Evolutionary conservation across 2,329 filamentous ascomycete species (phyloP).

Genomic region (Westerdykella ornata): DNA sequence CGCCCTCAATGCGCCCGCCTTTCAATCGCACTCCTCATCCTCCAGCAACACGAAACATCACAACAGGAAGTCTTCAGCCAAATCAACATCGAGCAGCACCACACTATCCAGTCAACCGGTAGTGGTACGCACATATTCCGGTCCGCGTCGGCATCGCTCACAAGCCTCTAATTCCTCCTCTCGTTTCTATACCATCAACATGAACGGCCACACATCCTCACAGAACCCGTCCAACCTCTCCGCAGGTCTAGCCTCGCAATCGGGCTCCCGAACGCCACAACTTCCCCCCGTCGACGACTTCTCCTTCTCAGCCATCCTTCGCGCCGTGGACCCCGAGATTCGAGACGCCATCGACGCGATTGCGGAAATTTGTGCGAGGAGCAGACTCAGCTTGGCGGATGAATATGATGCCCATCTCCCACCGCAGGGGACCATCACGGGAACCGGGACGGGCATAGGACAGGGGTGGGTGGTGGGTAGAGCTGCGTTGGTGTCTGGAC

Average conservation of each 20-base stretch:
- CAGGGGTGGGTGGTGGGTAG: slow-evolving; percentile 26
- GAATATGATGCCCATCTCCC: slow-evolving; percentile 58
- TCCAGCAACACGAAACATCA: slow-evolving; percentile 14
- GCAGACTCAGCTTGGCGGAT: slow-evolving; percentile 55
- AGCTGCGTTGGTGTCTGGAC: slow-evolving; percentile 21
- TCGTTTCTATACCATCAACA: slow-evolving; percentile 18
- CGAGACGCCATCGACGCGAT: slow-evolving; percentile 54
- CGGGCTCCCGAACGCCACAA: slow-evolving; percentile 12
- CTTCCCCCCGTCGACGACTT: slow-evolving; percentile 48
- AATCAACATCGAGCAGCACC: slow-evolving; percentile 34
- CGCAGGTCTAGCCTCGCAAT: slow-evolving; percentile 20
- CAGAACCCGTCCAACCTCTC: slow-evolving; percentile 24
- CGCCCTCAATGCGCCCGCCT: slow-evolving; percentile 35
- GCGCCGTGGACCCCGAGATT: slow-evolving; percentile 54
- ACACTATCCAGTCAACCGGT: slow-evolving; percentile 41
- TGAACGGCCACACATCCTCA: slow-evolving; percentile 20
- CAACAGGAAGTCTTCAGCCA: slow-evolving; percentile 22
- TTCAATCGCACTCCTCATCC: slow-evolving; percentile 25
- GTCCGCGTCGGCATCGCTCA: slow-evolving; percentile 19
- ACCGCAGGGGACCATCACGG: slow-evolving; percentile 52
- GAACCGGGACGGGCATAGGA: slow-evolving; percentile 19
- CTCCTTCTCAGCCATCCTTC: slow-evolving; percentile 51
- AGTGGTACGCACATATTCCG: slow-evolving; percentile 40
- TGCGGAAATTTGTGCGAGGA: slow-evolving; percentile 57
- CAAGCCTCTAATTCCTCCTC: too few species aligned